Evolutionary conservation across 2,329 filamentous ascomycete species (phyloP), one percentile per base, ranked within the genome.

Genomic region (Didymella pinodella): DNA sequence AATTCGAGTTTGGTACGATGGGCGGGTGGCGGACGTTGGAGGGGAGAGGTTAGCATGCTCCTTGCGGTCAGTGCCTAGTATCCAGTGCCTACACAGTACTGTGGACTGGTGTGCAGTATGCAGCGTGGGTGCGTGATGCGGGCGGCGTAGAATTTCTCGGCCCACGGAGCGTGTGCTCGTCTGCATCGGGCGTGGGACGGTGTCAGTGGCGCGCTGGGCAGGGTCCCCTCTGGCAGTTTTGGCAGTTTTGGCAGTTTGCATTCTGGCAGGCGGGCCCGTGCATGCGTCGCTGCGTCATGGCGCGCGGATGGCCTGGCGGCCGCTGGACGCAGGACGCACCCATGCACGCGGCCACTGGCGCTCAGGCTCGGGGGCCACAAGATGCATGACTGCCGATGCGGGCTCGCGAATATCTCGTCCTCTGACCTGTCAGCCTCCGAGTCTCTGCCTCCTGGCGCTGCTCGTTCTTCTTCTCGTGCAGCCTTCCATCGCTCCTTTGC

Each of bases 1-100:
- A 46, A 38, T 36, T 40, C 28, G 46, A 54, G 56, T 59, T 54
- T 59, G 56, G 56, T 41, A 34, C 45, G 41, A 50, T 56, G 36
- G 20, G 29, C 52, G 46, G 52, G 28, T 28, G 52, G 46, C 25
- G 52, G 53, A 46, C 40, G 40, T 50, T 46, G 10, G 38, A 18
- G 18, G 18, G 18, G 18, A 18, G 18, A 18, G 18, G 18, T 18
- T 18, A 18, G 18, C 18, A 18, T 18, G 18, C 18, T 18, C 18
- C 18, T 18, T 18, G 18, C 18, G 18, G 18, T 18, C 18, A 18
- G 18, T 22, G 2, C 22, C 22, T 2, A 22, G 22, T 22, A 3
- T 22, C 22, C 22, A 22, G 22, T 22, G 3, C 22, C 22, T 22
- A 22, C 22, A 22, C 22, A 22, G 22, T 22, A 3, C 22, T 22